Base-by-base conservation (phyloP, 257 asterid species). In the Nicotiana sylvestris region DNA sequence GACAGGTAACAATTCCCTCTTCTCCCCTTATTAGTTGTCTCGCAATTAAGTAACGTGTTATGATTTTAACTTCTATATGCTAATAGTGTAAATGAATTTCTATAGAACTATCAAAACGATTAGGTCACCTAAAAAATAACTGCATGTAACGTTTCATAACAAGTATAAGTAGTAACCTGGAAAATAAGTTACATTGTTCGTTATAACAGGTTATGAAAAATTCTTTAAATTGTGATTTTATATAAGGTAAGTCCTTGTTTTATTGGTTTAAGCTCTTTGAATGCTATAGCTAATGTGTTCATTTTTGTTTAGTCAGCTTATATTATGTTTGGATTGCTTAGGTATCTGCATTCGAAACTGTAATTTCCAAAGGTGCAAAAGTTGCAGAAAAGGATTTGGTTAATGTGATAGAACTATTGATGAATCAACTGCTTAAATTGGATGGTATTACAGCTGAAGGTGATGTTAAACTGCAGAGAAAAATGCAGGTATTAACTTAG, bases 351-450 rank as follows among this genome's bases (percentile, higher is more conserved):
- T 88, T 94, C 55, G 97, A 95, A 89, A 74, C 95, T 46, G 84
- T 94, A 15, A 85, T 87, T 66, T 87, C 93, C 1, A 91, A 88
- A 81, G 98, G 99, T 6, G 93, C 85, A 81, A 92, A 91, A 85
- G 94, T 95, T 82, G 94, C 55, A 33, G 99, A 95, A 17, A 92
- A 88, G 81, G 93, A 90, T 76, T 66, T 94, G 1, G 85, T 88
- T 12, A 92, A 87, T 76, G 84, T 95, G 84, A 91, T 86, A 67
- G 99, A 94, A 77, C 66, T 83, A 81, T 85, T 95, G 90, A 95
- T 95, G 99, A 92, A 91, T 87, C 96, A 95, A 78, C 81, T 94
- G 83, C 83, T 95, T 27, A 92, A 87, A 69, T 86, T 95, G 89
- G 99, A 95, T 85, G 94, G 85, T 33, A 85, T 95, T 80, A 61